A percentile compares a stretch with the other conserved stretches of the same genome.
These are phyloP conservation scores for Globisporangium yorkense DNA, from an alignment of 352 stramenopile species.

Conservation along the genomic window DNA sequence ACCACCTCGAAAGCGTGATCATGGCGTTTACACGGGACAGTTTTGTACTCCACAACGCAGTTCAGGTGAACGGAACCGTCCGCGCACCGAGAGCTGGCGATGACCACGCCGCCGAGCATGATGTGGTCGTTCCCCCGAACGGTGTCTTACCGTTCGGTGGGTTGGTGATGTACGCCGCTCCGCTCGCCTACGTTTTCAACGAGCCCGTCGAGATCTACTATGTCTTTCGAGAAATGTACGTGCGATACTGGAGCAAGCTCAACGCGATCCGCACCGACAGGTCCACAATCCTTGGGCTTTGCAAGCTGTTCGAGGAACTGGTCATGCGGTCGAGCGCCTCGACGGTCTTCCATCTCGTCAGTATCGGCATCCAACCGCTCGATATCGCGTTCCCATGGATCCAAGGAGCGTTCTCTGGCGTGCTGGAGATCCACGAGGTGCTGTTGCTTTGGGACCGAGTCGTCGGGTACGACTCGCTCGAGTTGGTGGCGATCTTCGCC, in stretches of 20 bases:
- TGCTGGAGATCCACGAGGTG: slow-evolving; percentile 69
- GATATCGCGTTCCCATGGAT: slow-evolving; percentile 80
- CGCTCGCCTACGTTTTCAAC: slow-evolving; percentile 65
- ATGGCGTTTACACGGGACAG: slow-evolving; percentile 69
- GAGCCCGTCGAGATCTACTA: slow-evolving; percentile 63
- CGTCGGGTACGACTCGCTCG: slow-evolving; percentile 60
- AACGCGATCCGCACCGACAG: slow-evolving; percentile 50
- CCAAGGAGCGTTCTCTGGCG: slow-evolving; percentile 66
- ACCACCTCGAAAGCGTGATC: slow-evolving; percentile 60
- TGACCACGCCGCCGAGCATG: not conserved
- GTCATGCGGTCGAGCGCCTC: slow-evolving; percentile 37
- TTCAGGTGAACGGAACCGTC: slow-evolving; percentile 49
- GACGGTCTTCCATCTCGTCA: slow-evolving; percentile 56
- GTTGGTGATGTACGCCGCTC: slow-evolving; percentile 66
- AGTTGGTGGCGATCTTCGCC: slow-evolving; percentile 62
- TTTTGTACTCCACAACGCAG: slow-evolving; percentile 32
- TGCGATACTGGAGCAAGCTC: slow-evolving; percentile 74
- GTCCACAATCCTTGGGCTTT: slow-evolving; percentile 60
- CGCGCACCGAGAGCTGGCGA: not conserved
- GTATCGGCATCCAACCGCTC: slow-evolving; percentile 49
- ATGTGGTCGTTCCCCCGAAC: slow-evolving; percentile 43
- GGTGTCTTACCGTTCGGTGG: slow-evolving; percentile 68
- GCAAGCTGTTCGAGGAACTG: slow-evolving; percentile 73
- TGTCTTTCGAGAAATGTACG: slow-evolving; percentile 76
- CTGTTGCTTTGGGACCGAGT: slow-evolving; percentile 77